phyloP scores from a whole-genome alignment of 495 filamentous ascomycete genomes.

The Amorphotheca resinae region DNA sequence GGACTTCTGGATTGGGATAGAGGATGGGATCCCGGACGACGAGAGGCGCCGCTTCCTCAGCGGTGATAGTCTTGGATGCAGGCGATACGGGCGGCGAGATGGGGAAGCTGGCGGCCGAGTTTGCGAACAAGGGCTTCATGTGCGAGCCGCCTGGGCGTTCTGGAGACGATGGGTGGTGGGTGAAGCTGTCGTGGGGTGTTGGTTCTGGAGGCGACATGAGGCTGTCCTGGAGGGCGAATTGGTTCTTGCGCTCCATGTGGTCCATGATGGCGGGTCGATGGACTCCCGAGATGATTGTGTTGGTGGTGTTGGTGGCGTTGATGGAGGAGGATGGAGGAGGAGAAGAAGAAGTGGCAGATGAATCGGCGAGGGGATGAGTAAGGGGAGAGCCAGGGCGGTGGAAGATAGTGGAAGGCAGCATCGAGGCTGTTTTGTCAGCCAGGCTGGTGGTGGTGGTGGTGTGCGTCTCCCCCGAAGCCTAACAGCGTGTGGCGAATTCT shows the following conservation, averaged over 20 bases:
- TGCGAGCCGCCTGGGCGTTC: slow-evolving; percentile 27
- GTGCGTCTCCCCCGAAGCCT: no score
- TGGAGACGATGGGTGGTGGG: slow-evolving; percentile 23
- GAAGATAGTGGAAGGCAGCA: slow-evolving; percentile 22
- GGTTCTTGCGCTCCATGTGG: slow-evolving; percentile 5
- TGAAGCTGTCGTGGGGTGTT: slow-evolving; percentile 49
- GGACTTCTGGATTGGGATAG: slow-evolving; percentile 39
- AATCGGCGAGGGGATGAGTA: slow-evolving; percentile 7
- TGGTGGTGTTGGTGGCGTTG: slow-evolving; percentile 10
- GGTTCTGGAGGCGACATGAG: slow-evolving; percentile 68
- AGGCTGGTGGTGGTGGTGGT: no score
- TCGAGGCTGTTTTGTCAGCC: slow-evolving; percentile 20
- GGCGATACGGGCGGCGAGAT: slow-evolving; percentile 65
- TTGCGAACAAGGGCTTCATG: slow-evolving; percentile 31
- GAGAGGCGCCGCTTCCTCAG: slow-evolving; percentile 28
- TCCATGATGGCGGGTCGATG: slow-evolving; percentile 15
- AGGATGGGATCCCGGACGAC: slow-evolving; percentile 46
- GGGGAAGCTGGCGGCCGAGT: slow-evolving; percentile 20
- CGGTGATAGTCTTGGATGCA: slow-evolving; percentile 35
- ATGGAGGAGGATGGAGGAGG: no score
- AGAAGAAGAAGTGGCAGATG: slow-evolving; percentile 3
- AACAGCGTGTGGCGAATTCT: slow-evolving; percentile 14
- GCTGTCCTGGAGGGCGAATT: slow-evolving; percentile 33
- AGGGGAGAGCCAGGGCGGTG: no score
- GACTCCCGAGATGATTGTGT: slow-evolving; percentile 11